Evolutionary conservation across 495 filamentous ascomycete species (phyloP).

Genomic region (Aspergillus sclerotioniger): DNA sequence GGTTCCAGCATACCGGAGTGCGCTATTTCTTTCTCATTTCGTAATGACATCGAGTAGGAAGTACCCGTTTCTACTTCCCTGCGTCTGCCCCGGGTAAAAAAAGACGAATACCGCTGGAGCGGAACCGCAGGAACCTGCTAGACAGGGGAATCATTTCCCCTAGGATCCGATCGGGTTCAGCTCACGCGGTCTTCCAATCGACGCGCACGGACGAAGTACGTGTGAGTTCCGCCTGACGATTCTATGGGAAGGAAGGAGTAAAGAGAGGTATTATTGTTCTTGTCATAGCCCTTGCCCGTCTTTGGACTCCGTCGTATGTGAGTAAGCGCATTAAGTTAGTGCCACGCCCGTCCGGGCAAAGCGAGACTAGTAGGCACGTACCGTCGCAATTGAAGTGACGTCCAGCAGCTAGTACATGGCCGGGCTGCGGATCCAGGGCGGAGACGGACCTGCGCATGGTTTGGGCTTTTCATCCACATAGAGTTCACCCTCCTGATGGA

Average conservation of each 20-base stretch:
- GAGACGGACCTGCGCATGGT: conserved; percentile 19
- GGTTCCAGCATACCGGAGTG: conserved; percentile 12
- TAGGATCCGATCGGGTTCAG: conserved; percentile 17
- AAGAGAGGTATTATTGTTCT: conserved; percentile 5
- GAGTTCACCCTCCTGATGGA: conserved; percentile 20
- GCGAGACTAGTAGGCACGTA: conserved; percentile 5
- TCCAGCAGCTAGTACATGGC: conserved; percentile 16
- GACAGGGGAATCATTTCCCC: conserved; percentile 17
- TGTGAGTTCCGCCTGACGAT: conserved; percentile 25
- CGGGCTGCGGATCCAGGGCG: conserved; percentile 20
- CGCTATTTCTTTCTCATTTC: conserved; percentile 19
- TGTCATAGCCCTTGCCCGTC: conserved; percentile 13
- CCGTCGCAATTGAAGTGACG: conserved; percentile 19
- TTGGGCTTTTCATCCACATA: conserved; percentile 21
- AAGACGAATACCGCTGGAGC: conserved; percentile 24
- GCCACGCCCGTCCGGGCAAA: conserved; percentile 12
- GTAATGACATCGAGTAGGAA: conserved; percentile 8
- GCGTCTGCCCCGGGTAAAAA: conserved; percentile 18
- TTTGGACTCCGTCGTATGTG: conserved; percentile 10
- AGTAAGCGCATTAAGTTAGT: conserved; percentile 17
- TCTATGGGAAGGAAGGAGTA: conserved; percentile 7
- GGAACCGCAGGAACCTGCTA: conserved; percentile 30
- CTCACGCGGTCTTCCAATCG: conserved; percentile 26
- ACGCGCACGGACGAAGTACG: conserved; percentile 27
- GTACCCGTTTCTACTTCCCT: conserved; percentile 2